These are phyloP conservation scores for Kluyveromyces nonfermentans DNA, from an alignment of 805 yeast genomes.

Conservation along the genomic window DNA sequence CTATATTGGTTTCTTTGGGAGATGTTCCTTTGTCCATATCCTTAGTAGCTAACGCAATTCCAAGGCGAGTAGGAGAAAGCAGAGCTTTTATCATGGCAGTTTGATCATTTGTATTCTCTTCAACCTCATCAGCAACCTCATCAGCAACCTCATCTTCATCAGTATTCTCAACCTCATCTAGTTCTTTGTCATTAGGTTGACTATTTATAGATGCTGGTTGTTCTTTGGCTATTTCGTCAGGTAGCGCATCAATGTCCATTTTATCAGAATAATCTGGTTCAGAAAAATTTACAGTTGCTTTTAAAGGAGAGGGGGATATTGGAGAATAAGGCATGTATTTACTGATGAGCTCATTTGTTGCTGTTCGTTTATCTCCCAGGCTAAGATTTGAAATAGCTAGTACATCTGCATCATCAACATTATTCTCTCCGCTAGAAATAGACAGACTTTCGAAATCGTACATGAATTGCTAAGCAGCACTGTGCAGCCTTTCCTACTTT, in stretches of 20 bases:
- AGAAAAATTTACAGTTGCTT: conserved; percentile 6
- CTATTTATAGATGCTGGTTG: neutral
- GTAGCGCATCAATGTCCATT: conserved; percentile 14
- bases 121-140: conserved; percentile 8
- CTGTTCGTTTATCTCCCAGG: conserved; percentile 7
- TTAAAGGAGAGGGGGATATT: conserved; percentile 12
- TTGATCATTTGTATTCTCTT: conserved; percentile 5
- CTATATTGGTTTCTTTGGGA: neutral
- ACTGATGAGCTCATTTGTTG: conserved; percentile 9
- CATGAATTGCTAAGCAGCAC: neutral
- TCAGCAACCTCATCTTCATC: conserved; percentile 1
- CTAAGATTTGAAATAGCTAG: conserved; percentile 14
- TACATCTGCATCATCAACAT: conserved; percentile 13
- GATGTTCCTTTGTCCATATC: neutral
- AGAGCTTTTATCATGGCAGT: conserved; percentile 15
- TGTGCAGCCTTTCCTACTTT: too few relatives aligned
- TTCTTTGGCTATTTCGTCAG: neutral
- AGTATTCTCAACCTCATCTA: neutral
- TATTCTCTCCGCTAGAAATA: conserved; percentile 1
- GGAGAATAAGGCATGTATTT: conserved; percentile 13
- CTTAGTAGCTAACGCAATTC: conserved; percentile 23
- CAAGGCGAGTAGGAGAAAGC: conserved; percentile 23
- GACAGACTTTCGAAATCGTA: neutral
- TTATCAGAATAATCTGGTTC: conserved; percentile 8
- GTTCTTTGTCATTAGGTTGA: neutral